phyloP scores from a whole-genome alignment of 2,329 filamentous ascomycete species.

The Diatrype stigma region DNA sequence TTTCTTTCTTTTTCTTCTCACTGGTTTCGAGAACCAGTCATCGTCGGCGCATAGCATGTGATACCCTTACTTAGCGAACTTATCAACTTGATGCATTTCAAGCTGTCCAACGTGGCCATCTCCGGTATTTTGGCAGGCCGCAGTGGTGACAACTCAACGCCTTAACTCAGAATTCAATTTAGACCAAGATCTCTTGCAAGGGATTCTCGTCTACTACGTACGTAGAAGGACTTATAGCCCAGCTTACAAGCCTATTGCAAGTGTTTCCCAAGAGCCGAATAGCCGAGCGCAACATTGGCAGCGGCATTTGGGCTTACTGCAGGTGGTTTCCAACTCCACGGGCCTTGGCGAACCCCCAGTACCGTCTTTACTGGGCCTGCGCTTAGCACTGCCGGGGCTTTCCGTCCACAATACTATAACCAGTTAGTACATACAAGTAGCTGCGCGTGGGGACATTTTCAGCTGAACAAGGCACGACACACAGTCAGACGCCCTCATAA shows the following conservation, averaged over 20 bases:
- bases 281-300: not conserved
- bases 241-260: not conserved
- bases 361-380: not conserved
- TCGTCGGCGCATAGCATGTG: not conserved
- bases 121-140: no score
- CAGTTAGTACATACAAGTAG: not conserved
- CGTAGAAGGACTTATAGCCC: not conserved
- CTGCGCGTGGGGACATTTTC: not conserved
- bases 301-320: not conserved
- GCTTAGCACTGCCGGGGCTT: not conserved
- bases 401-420: no score
- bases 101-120: not conserved
- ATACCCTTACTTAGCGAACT: not conserved
- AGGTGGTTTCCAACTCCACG: no score
- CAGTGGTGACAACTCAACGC: no score
- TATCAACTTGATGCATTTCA: not conserved
- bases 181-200: no score
- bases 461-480: not conserved
- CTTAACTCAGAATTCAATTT: no score
- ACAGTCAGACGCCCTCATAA: not conserved
- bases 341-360: not conserved
- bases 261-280: not conserved
- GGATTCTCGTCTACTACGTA: no score
- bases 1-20: not conserved
- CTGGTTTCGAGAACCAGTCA: not conserved